Base-by-base conservation (phyloP, 2,329 filamentous ascomycete species). In the Thermomyces lanuginosus region DNA sequence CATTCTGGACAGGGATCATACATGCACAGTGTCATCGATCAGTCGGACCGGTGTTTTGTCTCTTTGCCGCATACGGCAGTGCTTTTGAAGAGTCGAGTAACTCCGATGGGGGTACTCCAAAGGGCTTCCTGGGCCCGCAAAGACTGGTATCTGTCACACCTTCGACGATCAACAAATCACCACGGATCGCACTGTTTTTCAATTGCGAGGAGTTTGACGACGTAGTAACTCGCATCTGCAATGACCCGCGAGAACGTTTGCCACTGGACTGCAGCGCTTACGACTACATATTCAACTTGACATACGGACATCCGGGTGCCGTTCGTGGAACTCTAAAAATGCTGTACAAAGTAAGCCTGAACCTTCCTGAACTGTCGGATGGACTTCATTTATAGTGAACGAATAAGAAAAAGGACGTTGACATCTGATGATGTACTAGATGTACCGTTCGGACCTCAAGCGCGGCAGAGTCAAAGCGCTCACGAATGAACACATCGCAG, bases 201-300 rank as follows among this genome's bases (percentile, higher is more conserved):
- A 29, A 16, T 13, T 13, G 18, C 14, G 15, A 21, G 9, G 32
- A 34, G 20, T 32, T 29, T 8, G 19, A 34, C 8, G 32, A 34
- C 11, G 29, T 22, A n/a, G 21, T 34, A 15, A 21, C 16, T 9
- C 22, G 32, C n/a, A 14, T 28, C n/a, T 28, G 25, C 24, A 14
- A 22, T 22, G 22, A 21, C 13, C 11, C 7, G 11, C 13, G 17
- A n/a, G 14, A 11, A 7, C 12, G 23, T 18, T 16, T 28, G 4
- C 24, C 24, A 4, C 30, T 61, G 29, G 43, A 51, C 16, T 27
- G 34, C 16, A 42, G 49, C 4, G 32, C 25, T 6, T 11, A 7
- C 10, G 32, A 24, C 8, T 34, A 28, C 22, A 21, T 27, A 8
- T 29, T 29, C 16, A 9, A n/a, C 16, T 17, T 35, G 18, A 35